These are phyloP conservation scores for Neonectria magnoliae DNA, from an alignment of 2,329 filamentous ascomycete genomes.

Conservation along the genomic window DNA sequence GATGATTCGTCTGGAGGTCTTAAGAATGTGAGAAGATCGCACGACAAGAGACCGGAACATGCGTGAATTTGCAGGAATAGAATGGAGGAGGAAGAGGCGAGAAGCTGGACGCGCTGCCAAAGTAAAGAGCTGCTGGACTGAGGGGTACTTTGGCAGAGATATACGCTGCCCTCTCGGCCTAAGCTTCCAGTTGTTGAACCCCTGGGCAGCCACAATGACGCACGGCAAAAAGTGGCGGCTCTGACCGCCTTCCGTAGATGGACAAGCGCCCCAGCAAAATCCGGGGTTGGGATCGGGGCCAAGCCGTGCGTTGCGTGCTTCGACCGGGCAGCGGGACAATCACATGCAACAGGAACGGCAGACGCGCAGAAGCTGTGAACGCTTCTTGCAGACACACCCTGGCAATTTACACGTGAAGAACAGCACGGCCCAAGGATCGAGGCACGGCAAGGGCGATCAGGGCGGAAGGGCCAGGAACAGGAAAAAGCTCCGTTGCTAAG, in stretches of 20 bases:
- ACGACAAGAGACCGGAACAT: conserved; percentile 40
- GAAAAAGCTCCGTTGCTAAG: conserved; percentile 29
- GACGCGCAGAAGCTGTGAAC: neutral
- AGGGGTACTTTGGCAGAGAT: conserved; percentile 35
- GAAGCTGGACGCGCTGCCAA: conserved; percentile 15
- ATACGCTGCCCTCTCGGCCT: conserved; percentile 30
- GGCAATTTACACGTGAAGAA: conserved; percentile 38
- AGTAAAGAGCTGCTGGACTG: conserved; percentile 31
- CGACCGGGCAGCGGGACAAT: conserved; percentile 37
- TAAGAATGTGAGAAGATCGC: conserved; percentile 27
- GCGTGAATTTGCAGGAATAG: conserved; percentile 11
- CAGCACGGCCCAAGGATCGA: conserved; percentile 32
- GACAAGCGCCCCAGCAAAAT: conserved; percentile 43
- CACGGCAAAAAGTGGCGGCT: conserved; percentile 38
- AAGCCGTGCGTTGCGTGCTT: conserved; percentile 14
- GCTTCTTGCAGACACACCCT: conserved; percentile 3
- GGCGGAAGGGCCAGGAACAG: conserved; percentile 31
- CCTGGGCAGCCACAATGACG: conserved; percentile 44
- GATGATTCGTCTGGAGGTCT: conserved; percentile 27
- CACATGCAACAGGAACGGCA: conserved; percentile 36
- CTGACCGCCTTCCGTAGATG: conserved; percentile 39
- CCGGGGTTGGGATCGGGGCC: conserved; percentile 25
- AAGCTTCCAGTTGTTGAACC: conserved; percentile 44
- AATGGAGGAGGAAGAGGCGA: conserved; percentile 9
- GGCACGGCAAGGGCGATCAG: conserved; percentile 15